Evolutionary conservation across 2,329 filamentous ascomycete species (phyloP).

Genomic region (Cladosporium sp.): DNA sequence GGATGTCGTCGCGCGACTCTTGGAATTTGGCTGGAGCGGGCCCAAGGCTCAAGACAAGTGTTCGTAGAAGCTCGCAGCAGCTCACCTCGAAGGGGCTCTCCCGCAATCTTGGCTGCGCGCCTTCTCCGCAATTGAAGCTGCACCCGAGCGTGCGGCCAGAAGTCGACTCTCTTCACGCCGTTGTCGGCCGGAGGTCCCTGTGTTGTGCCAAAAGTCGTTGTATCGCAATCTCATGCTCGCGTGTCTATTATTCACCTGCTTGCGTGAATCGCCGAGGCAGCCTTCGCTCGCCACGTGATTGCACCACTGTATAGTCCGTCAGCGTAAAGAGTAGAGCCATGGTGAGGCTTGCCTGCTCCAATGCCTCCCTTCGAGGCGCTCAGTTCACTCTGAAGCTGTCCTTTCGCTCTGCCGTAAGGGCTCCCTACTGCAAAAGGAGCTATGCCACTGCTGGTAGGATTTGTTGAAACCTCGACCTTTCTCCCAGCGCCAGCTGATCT

Average conservation of each 20-base stretch:
- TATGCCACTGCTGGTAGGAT: conserved; percentile 10
- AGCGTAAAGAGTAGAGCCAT: not conserved
- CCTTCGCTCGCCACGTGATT: not conserved
- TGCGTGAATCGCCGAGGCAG: not conserved
- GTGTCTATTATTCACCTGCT: not conserved
- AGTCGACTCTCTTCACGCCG: not conserved
- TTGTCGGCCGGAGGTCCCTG: not conserved
- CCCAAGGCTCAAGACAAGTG: conserved; percentile 2
- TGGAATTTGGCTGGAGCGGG: conserved; percentile 9
- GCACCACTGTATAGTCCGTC: not conserved
- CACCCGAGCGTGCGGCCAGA: not conserved
- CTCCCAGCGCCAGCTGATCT: not conserved
- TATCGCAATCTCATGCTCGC: not conserved
- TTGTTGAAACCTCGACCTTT: not conserved
- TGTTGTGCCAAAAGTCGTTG: not conserved
- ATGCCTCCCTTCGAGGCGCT: conserved; percentile 4
- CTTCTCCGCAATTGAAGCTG: not conserved
- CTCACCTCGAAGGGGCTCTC: not conserved
- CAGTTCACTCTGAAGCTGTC: not conserved
- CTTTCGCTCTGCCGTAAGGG: not conserved
- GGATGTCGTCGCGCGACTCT: conserved; percentile 1
- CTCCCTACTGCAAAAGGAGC: not conserved
- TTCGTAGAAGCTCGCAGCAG: conserved; percentile 10
- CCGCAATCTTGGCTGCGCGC: not conserved
- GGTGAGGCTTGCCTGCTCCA: not conserved